Base-by-base conservation (phyloP, 305 asterid species). In the Fraxinus xanthoxyloides region DNA sequence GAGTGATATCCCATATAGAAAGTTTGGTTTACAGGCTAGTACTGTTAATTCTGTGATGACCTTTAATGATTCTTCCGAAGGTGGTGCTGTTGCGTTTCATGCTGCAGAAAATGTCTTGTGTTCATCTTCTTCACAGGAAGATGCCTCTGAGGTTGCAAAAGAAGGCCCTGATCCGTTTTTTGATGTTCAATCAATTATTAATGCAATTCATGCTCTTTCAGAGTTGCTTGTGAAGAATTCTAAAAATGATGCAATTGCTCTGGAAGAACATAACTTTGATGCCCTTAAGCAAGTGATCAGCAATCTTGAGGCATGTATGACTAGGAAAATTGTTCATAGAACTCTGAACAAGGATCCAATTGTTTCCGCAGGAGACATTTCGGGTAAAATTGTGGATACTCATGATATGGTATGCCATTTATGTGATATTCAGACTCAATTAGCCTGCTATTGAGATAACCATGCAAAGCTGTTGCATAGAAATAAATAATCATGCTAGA, bases 31-130 rank as follows among this genome's bases (percentile, higher is more conserved):
- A 34, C 54, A 40, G 79, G 69, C 30, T 59, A 23, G 81, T 76
- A 51, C 69, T 59, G 19, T 54, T 65, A 82, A 84, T 26, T 6
- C 86, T 75, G 88, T 82, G 72, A 74, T 88, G 85, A 80, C 76
- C 59, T 82, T 80, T 31, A 89, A 84, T 84, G 91, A 91, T 77
- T 89, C 83, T 78, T 81, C 90, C 67, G 97, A 90, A 79, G 92
- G 89, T 79, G 93, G 92, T 31, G 89, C 83, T 40, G 90, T 91
- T 81, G 97, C 98, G 51, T 92, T 92, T 85, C 93, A 88, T 87
- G 96, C 90, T 7, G 97, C 98, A n/a, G 98, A 94, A 85, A 87
- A 91, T 83, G 97, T 92, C 88, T 89, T 91, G 13, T 85, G 85
- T 83, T 92, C 98, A 28, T 95, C 97, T 73, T 89, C 91, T 85